These are phyloP conservation scores for Neolecta irregularis DNA, from an alignment of 1,139 yeast genomes.

Conservation along the genomic window DNA sequence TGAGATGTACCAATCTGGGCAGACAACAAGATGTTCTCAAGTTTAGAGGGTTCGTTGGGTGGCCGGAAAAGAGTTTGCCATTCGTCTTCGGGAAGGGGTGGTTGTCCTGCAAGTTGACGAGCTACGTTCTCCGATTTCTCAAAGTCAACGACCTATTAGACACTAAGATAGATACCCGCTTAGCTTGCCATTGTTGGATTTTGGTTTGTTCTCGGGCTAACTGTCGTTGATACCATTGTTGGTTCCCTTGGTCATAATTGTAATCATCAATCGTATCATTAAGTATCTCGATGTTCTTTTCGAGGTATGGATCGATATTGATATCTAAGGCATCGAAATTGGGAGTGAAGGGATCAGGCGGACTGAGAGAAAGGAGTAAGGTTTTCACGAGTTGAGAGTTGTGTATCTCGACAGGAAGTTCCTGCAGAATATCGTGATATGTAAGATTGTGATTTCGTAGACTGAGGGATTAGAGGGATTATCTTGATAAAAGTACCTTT, in stretches of 20 bases:
- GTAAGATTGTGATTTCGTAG: slow-evolving; percentile 43
- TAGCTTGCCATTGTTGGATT: slow-evolving; percentile 61
- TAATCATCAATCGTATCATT: slow-evolving; percentile 63
- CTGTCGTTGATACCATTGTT: slow-evolving; percentile 71
- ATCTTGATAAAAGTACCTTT: not conserved
- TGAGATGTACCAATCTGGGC: slow-evolving; percentile 55
- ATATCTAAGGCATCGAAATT: slow-evolving; percentile 28
- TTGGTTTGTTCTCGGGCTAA: slow-evolving; percentile 55
- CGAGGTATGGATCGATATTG: slow-evolving; percentile 29
- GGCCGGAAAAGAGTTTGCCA: slow-evolving; percentile 54
- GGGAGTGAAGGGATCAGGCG: slow-evolving; percentile 14
- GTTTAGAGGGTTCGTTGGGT: slow-evolving; percentile 63
- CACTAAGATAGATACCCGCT: slow-evolving; percentile 24
- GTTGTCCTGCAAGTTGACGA: slow-evolving; percentile 41
- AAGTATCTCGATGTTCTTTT: slow-evolving; percentile 45
- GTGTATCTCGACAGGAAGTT: slow-evolving; percentile 49
- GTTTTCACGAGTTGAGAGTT: slow-evolving; percentile 40
- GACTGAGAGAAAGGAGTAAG: slow-evolving; percentile 21
- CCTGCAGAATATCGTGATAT: slow-evolving; percentile 58
- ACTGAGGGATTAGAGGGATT: not conserved
- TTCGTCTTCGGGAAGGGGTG: slow-evolving; percentile 39
- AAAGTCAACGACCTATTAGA: slow-evolving; percentile 1
- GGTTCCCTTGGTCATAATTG: slow-evolving; percentile 68
- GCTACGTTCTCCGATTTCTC: slow-evolving; percentile 51
- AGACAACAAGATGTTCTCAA: slow-evolving; percentile 54